A percentile compares a stretch with the other conserved stretches of the same genome.
These are phyloP conservation scores for Vitis labrusca DNA, from an alignment of 164 flowering plant genomes.

Conservation along the genomic window DNA sequence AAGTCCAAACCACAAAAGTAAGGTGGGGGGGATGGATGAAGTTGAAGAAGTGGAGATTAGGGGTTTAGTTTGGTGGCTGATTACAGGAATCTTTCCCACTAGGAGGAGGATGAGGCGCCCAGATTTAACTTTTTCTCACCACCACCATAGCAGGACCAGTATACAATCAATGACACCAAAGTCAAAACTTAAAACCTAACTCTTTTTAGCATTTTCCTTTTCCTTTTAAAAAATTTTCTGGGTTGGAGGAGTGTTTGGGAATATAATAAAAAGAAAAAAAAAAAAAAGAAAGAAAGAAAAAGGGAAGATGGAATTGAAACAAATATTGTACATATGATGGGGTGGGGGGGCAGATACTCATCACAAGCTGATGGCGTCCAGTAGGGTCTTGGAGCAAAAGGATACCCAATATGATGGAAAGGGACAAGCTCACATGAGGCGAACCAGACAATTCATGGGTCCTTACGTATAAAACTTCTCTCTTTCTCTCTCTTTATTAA, in stretches of 20 bases:
- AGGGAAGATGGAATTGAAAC: not conserved
- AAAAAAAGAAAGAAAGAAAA: too few relatives aligned
- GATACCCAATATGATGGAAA: conserved; percentile 15
- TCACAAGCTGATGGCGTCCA: conserved; percentile 1
- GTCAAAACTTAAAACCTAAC: conserved; percentile 23
- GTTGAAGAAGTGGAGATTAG: too few relatives aligned
- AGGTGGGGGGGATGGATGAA: too few relatives aligned
- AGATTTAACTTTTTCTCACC: too few relatives aligned
- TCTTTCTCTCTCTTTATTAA: conserved; percentile 6
- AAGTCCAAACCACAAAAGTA: too few relatives aligned
- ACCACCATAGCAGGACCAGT: conserved; percentile 7
- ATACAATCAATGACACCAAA: conserved; percentile 11
- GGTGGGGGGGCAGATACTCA: not conserved
- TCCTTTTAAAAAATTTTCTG: too few relatives aligned
- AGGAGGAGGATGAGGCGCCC: too few relatives aligned
- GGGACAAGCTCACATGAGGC: conserved; percentile 34
- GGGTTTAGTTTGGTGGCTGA: too few relatives aligned
- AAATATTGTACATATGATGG: not conserved
- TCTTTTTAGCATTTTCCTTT: conserved; percentile 4
- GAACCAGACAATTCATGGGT: conserved; percentile 30
- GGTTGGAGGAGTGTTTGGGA: too few relatives aligned
- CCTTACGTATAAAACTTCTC: conserved; percentile 19
- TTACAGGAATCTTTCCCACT: too few relatives aligned
- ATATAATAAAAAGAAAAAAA: too few relatives aligned
- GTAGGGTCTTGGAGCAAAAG: conserved; percentile 4